These are phyloP conservation scores for Pleurotus salmoneostramineus DNA, from an alignment of 768 basidiomycete species.

Conservation along the genomic window DNA sequence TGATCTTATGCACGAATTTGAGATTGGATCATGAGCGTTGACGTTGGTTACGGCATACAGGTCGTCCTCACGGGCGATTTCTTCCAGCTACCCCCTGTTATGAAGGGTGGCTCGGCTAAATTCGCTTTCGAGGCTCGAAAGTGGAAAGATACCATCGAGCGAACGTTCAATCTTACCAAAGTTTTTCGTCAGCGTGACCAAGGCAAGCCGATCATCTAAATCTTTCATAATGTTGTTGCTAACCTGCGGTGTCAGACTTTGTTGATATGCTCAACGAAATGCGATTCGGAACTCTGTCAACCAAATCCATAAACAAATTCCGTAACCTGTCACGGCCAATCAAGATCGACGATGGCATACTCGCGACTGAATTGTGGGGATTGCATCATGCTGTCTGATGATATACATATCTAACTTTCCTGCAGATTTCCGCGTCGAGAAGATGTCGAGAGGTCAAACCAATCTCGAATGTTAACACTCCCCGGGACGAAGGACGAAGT, in stretches of 20 bases:
- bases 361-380: slow-evolving; percentile 85
- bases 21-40: too few relatives aligned
- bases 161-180: slow-evolving; percentile 89
- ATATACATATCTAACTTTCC: background rate
- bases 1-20: background rate
- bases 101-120: slow-evolving; percentile 60
- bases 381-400: background rate
- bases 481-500: slow-evolving; percentile 39
- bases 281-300: slow-evolving; percentile 79
- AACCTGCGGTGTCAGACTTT: slow-evolving; percentile 53
- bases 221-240: background rate
- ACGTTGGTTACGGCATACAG: slow-evolving; percentile 27
- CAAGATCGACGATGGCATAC: slow-evolving; percentile 74
- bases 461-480: slow-evolving; percentile 59
- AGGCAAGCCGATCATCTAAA: slow-evolving; percentile 40
- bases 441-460: slow-evolving; percentile 87
- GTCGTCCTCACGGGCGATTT: slow-evolving; percentile 95
- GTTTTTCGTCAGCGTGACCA: slow-evolving; percentile 95
- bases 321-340: slow-evolving; percentile 66
- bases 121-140: slow-evolving; percentile 89
- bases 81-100: slow-evolving; percentile 95
- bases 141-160: slow-evolving; percentile 73
- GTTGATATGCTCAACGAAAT: slow-evolving; percentile 98
- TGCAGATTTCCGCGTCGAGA: slow-evolving; percentile 85
- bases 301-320: slow-evolving; percentile 68